A percentile compares a stretch with the other conserved stretches of the same genome.
Conservation (phyloP, 352 stramenopile genomes). For the Globisporangium sylvaticum region DNA sequence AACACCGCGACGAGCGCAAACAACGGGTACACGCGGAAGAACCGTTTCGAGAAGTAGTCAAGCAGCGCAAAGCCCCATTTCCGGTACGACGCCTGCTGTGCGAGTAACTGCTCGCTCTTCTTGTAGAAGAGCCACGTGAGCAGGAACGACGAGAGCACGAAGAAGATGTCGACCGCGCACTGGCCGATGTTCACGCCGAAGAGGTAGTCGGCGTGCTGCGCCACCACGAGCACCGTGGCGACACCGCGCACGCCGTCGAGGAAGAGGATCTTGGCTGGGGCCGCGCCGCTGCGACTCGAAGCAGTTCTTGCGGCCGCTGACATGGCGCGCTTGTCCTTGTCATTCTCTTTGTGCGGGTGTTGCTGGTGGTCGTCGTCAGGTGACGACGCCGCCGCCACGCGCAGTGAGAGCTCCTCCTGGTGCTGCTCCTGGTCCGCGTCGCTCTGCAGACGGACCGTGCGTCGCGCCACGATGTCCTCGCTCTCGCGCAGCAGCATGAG, state of each 20-base stretch:
- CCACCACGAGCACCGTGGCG: conserved; percentile 16
- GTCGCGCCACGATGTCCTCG: not conserved
- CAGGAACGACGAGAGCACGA: conserved; percentile 25
- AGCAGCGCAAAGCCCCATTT: conserved; percentile 16
- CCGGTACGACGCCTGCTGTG: conserved; percentile 5
- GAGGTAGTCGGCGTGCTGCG: conserved; percentile 20
- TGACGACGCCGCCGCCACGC: not conserved
- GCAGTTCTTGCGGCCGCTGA: not conserved
- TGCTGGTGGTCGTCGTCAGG: not conserved
- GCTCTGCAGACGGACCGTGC: not conserved
- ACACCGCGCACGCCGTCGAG: conserved; percentile 17
- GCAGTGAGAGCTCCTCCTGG: not conserved
- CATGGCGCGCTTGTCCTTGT: not conserved
- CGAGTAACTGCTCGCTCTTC: conserved; percentile 18
- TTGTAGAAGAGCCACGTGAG: conserved; percentile 20
- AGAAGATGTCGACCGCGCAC: conserved; percentile 20
- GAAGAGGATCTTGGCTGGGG: conserved; percentile 11
- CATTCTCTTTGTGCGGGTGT: not conserved
- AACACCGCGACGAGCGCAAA: conserved; percentile 32
- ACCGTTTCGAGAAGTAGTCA: conserved; percentile 49
- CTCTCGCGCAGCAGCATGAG: not conserved
- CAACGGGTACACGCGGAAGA: conserved; percentile 54
- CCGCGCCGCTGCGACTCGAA: not conserved
- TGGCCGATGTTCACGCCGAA: conserved; percentile 11
- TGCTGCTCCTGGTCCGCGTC: not conserved